phyloP scores from a whole-genome alignment of 345 rosid genomes.

The Brassica rapa region DNA sequence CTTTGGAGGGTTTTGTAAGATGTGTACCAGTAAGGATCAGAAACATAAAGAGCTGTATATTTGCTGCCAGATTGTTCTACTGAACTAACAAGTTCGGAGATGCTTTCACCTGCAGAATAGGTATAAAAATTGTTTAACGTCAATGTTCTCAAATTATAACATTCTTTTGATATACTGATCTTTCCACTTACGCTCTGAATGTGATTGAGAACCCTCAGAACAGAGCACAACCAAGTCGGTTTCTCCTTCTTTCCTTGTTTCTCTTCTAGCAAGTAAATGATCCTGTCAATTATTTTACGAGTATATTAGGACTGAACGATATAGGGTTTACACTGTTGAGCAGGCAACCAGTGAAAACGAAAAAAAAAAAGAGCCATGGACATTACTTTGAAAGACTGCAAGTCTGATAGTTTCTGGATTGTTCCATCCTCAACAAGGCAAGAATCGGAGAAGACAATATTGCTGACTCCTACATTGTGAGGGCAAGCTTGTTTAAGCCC shows the following conservation, averaged over 20 bases:
- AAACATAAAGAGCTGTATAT: conserved; percentile 1
- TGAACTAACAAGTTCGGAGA: conserved; percentile 67
- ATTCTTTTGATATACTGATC: conserved; percentile 14
- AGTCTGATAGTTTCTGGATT: conserved; percentile 61
- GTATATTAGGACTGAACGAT: conserved; percentile 8
- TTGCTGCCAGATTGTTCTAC: conserved; percentile 34
- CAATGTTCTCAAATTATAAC: conserved; percentile 9
- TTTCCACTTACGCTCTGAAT: conserved; percentile 61
- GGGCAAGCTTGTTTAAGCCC: conserved; percentile 71
- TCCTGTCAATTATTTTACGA: conserved; percentile 49
- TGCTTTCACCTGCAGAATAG: conserved; percentile 57
- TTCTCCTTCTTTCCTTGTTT: conserved; percentile 58
- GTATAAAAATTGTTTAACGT: conserved; percentile 2
- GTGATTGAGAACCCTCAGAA: conserved; percentile 48
- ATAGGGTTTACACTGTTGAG: background rate
- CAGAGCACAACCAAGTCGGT: conserved; percentile 80
- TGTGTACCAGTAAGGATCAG: conserved; percentile 36
- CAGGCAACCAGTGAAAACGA: background rate
- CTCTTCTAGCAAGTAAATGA: conserved; percentile 62
- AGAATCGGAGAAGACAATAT: conserved; percentile 71
- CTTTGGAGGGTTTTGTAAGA: conserved; percentile 65
- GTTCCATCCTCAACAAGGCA: conserved; percentile 66
- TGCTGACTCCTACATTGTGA: conserved; percentile 45
- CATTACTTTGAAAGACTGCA: conserved; percentile 66
- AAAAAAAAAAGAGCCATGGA: background rate